Evolutionary conservation across 306 rosid genomes (phyloP).

Genomic region (Malus asiatica): DNA sequence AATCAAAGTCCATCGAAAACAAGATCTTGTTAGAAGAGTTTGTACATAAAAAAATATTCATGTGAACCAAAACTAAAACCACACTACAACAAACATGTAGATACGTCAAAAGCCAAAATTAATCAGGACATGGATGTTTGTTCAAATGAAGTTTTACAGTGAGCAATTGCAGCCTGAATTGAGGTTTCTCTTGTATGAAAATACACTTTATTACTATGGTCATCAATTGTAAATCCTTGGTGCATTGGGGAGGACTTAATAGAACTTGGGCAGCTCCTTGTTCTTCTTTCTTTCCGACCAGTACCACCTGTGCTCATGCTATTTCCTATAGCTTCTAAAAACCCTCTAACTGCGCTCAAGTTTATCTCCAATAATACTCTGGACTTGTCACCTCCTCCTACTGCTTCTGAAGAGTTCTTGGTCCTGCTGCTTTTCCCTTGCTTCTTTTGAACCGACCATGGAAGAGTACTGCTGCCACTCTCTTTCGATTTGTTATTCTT

Average conservation of each 20-base stretch:
- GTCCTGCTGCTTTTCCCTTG: background rate
- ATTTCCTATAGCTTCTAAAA: conserved; percentile 25
- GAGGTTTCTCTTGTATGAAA: conserved; percentile 26
- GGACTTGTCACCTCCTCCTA: conserved; percentile 6
- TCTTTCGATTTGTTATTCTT: background rate
- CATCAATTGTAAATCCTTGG: conserved; percentile 13
- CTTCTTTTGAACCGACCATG: background rate
- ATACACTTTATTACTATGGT: background rate
- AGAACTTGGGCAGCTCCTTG: conserved; percentile 36
- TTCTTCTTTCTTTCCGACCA: conserved; percentile 16
- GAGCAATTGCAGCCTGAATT: conserved; percentile 55
- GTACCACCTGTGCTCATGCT: conserved; percentile 11
- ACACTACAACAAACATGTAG: background rate
- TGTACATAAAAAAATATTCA: background rate
- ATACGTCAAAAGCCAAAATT: conserved; percentile 6
- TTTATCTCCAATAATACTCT: conserved; percentile 29
- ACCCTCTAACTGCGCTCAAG: conserved; percentile 37
- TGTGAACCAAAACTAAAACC: background rate
- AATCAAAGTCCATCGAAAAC: background rate
- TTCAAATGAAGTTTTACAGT: conserved; percentile 46
- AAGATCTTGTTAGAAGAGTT: background rate
- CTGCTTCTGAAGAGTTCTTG: background rate
- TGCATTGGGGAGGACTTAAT: conserved; percentile 41
- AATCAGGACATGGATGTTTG: conserved; percentile 14
- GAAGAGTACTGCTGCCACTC: background rate